phyloP scores from a whole-genome alignment of 1,139 yeast species.

The Spathaspora jeffriesii region DNA sequence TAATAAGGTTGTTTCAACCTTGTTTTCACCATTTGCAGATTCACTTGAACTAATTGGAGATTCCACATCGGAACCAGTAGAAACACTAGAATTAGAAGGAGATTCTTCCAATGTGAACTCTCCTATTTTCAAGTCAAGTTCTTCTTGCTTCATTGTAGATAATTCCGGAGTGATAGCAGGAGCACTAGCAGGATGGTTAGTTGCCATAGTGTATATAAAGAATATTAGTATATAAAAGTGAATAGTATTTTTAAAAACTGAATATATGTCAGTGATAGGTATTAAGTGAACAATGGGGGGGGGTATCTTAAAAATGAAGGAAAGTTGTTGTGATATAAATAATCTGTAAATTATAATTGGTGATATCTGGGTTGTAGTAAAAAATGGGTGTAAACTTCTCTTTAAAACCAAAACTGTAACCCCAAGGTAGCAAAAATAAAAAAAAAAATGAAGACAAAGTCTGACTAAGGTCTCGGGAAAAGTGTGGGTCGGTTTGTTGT shows the following conservation, averaged over 20 bases:
- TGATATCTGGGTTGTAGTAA: background rate
- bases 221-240: background rate
- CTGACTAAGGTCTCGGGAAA: background rate
- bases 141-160: background rate
- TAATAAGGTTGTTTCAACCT: slow-evolving; percentile 6
- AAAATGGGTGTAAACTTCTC: background rate
- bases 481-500: background rate
- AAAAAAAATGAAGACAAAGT: background rate
- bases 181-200: background rate
- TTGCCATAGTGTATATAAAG: background rate
- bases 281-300: background rate
- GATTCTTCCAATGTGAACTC: slow-evolving; percentile 6
- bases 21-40: background rate
- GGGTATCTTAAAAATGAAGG: background rate
- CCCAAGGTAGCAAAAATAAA: slow-evolving; percentile 2
- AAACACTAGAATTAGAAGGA: slow-evolving; percentile 3
- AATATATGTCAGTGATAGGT: background rate
- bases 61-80: slow-evolving; percentile 1
- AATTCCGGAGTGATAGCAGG: background rate
- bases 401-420: background rate
- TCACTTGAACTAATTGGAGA: slow-evolving; percentile 6
- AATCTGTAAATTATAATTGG: background rate
- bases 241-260: background rate
- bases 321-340: slow-evolving; percentile 1
- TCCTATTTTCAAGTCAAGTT: slow-evolving; percentile 1